Evolutionary conservation across 2,329 filamentous ascomycete genomes (phyloP).

Genomic region (Alternaria conjuncta): DNA sequence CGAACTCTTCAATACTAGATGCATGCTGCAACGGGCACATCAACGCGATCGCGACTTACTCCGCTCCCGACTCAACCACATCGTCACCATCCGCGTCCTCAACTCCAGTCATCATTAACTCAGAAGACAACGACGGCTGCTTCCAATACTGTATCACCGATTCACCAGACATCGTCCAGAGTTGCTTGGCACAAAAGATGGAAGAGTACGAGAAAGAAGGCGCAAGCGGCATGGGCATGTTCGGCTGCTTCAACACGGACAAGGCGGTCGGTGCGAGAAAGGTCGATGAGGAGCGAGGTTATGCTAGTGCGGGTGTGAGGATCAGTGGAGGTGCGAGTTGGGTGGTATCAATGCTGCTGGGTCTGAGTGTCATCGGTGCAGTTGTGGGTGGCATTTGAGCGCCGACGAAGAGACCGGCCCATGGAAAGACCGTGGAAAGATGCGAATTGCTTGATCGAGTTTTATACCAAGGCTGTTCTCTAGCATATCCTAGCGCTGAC

Average conservation of each 20-base stretch:
- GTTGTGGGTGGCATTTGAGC: not conserved
- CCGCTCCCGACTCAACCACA: slow-evolving; percentile 11
- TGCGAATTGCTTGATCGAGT: slow-evolving; percentile 7
- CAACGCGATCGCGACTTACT: slow-evolving; percentile 32
- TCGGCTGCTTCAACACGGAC: slow-evolving; percentile 20
- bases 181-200: slow-evolving; percentile 21
- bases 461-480: not conserved
- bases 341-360: slow-evolving; percentile 8
- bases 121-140: slow-evolving; percentile 22
- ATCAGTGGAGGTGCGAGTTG: slow-evolving; percentile 6
- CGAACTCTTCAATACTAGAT: slow-evolving; percentile 38
- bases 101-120: slow-evolving; percentile 14
- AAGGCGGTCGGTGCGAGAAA: slow-evolving; percentile 11
- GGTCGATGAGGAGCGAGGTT: slow-evolving; percentile 5
- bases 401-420: rapidly evolving
- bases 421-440: not conserved
- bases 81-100: not conserved
- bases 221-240: not conserved
- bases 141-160: slow-evolving; percentile 37
- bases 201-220: slow-evolving; percentile 9
- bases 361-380: slow-evolving; percentile 17
- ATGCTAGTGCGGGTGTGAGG: slow-evolving; percentile 11
- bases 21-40: slow-evolving; percentile 41
- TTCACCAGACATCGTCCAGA: slow-evolving; percentile 11
- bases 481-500: not conserved